Percentiles rank a stretch among this genome's conserved stretches.
These are phyloP conservation scores for Penicillium crystallinum DNA, from an alignment of 495 filamentous ascomycete species.

Conservation along the genomic window DNA sequence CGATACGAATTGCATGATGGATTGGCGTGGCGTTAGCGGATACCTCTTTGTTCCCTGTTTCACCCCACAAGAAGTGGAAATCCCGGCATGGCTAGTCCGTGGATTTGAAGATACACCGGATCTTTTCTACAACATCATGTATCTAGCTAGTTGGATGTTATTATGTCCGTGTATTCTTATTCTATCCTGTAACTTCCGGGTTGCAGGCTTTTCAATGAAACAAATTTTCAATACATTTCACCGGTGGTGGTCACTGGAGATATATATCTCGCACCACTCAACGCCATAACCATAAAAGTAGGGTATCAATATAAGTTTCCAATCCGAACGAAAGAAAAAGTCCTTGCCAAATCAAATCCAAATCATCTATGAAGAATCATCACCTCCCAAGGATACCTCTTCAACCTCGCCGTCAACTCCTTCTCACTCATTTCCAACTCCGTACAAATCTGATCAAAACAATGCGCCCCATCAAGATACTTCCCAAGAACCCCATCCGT, in stretches of 20 bases:
- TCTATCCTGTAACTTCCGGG: not conserved
- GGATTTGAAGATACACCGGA: not conserved
- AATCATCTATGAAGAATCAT: constrained; percentile 53
- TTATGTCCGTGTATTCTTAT: not conserved
- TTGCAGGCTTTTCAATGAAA: not conserved
- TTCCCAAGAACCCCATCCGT: constrained; percentile 47
- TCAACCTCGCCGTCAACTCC: constrained; percentile 48
- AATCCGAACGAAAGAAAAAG: constrained; percentile 5
- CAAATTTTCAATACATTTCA: not conserved
- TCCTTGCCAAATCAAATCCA: not conserved
- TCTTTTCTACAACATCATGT: not conserved
- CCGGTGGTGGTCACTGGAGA: not conserved
- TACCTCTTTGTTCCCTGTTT: constrained; percentile 9
- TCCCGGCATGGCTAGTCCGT: not conserved
- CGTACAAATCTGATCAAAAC: constrained; percentile 86
- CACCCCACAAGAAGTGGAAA: not conserved
- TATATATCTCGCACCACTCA: not conserved
- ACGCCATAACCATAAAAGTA: not conserved
- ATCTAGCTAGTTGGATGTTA: not conserved
- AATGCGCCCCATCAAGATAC: constrained; percentile 77
- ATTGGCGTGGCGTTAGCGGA: constrained; percentile 16
- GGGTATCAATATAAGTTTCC: constrained; percentile 10
- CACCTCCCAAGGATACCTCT: constrained; percentile 46
- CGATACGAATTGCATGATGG: constrained; percentile 20
- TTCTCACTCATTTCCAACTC: constrained; percentile 59